Evolutionary conservation across 305 asterid species (phyloP), one percentile per base, ranked within the genome.

Genomic region (Fraxinus angustifolia): DNA sequence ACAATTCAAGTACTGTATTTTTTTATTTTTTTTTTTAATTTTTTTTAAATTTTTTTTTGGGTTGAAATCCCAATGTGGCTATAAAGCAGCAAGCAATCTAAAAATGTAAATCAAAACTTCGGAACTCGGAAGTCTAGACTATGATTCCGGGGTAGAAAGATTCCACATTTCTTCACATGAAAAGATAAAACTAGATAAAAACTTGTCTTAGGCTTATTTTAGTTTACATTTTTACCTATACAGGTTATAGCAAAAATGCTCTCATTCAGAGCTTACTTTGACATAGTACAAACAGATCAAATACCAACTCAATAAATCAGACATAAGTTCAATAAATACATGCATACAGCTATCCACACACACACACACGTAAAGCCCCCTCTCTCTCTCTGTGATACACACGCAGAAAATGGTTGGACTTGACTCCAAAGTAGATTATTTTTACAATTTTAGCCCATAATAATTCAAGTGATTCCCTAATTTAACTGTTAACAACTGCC

Each of bases 91-190:
- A 58, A 73, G 35, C 5, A 35, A 3, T 80, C 14, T 16, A 60
- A 73, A 30, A 10, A 33, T 19, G 36, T 26, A 12, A 31, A 30
- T 58, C 26, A 78, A 62, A 68, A 40, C 16, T 10, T 38, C 45
- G 45, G 45, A 38, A 38, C 45, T 33, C 67, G 53, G 60, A 73
- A 56, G 11, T 17, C n/a, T 16, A 6, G 12, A 73, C 30, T 79
- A 74, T 36, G 40, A 79, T 50, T 21, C 31, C 17, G 45, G 82
- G 17, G 48, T 75, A 81, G 56, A 45, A 45, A 45, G 76, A 73
- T 23, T 38, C 73, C 48, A 73, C 50, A 80, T 11, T 73, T 73
- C 23, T 78, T 11, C 21, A 67, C 8, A 82, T 36, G 34, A 70
- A 40, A 58, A 17, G 68, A 58, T 58, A 58, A 58, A 58, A 58